Base-by-base conservation (phyloP, 1,139 yeast genomes). In the Blastobotrys persicus region DNA sequence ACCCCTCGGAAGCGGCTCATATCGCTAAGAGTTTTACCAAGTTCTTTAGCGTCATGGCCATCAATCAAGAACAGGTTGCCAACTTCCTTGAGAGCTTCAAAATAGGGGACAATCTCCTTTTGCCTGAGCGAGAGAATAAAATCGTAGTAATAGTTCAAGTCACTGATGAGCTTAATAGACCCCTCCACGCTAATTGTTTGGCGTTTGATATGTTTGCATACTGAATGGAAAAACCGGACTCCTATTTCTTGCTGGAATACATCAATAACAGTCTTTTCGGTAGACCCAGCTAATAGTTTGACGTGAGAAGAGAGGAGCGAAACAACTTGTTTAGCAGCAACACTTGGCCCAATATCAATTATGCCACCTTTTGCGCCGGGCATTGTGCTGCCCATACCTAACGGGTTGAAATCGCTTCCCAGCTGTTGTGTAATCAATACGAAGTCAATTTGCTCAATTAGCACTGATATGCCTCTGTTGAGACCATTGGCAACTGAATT, bases 241-340 rank as follows among this genome's bases (percentile, higher is more conserved):
- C 96, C 96, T 35, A 92, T 82, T 63, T 92, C 98, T 63, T 89
- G 96, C 59, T 91, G 95, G 63, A 89, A 92, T 0, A 92, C 95
- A 60, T 91, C 98, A 23, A 91, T 79, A 6, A 94, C 84, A 0
- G 89, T 79, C 61, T 85, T 87, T 51, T 92, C 98, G 0, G 97
- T 88, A 17, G 95, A 80, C 2, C 91, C 96, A 16, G 80, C 81
- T 45, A 92, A 71, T 45, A 91, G 69, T 52, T 80, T 80, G 55
- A 91, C 81, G 63, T 91, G 95, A n/a, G 82, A 79, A 16, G 79
- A 78, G 46, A 92, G 68, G 19, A 89, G 71, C 20, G 75, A 72
- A 1, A 88, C 80, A 1, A 80, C 83, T 51, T 78, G 77, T 11
- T 58, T 61, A 0, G 95, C 95, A 48, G 95, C 88, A 37, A 70